Percentiles rank a stretch among this genome's conserved stretches.
Conservation (phyloP, 106 monocot species). For the Dioscorea zingiberensis region DNA sequence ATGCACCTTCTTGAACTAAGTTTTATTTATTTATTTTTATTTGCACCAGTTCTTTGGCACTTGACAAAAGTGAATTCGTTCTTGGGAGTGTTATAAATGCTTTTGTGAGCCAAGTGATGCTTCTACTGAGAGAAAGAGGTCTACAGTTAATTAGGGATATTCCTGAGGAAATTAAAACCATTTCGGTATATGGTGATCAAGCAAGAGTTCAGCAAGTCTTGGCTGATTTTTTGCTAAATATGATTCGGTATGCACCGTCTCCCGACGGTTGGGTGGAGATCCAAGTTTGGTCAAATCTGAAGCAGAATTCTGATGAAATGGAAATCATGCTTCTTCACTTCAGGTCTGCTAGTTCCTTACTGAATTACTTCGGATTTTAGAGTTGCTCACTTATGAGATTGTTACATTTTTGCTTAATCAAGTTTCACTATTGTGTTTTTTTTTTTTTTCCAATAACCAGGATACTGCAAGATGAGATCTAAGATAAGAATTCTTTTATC, state of each 20-base stretch:
- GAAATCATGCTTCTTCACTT: slow-evolving; percentile 57
- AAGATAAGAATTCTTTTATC: too few relatives aligned
- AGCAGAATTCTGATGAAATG: slow-evolving; percentile 52
- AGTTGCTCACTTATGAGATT: not conserved
- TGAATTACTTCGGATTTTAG: slow-evolving; percentile 2
- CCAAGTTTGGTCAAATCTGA: slow-evolving; percentile 58
- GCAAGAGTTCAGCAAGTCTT: slow-evolving; percentile 80
- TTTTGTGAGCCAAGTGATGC: slow-evolving; percentile 94
- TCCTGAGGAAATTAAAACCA: slow-evolving; percentile 83
- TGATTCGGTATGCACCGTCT: slow-evolving; percentile 70
- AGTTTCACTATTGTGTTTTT: too few relatives aligned
- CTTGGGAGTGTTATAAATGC: slow-evolving; percentile 76
- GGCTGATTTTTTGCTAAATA: slow-evolving; percentile 73
- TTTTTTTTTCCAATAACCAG: too few relatives aligned
- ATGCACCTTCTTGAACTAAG: not conserved
- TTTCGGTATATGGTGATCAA: slow-evolving; percentile 76
- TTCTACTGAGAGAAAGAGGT: slow-evolving; percentile 72
- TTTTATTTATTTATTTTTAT: not conserved
- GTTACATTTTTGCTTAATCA: too few relatives aligned
- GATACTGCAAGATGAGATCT: too few relatives aligned
- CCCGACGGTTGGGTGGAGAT: slow-evolving; percentile 91
- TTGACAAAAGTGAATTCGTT: slow-evolving; percentile 66
- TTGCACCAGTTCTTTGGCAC: slow-evolving; percentile 52
- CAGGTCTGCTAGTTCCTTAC: slow-evolving; percentile 38
- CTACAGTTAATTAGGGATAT: slow-evolving; percentile 85